phyloP scores from a whole-genome alignment of 495 filamentous ascomycete genomes.

The Xylaria acuta region DNA sequence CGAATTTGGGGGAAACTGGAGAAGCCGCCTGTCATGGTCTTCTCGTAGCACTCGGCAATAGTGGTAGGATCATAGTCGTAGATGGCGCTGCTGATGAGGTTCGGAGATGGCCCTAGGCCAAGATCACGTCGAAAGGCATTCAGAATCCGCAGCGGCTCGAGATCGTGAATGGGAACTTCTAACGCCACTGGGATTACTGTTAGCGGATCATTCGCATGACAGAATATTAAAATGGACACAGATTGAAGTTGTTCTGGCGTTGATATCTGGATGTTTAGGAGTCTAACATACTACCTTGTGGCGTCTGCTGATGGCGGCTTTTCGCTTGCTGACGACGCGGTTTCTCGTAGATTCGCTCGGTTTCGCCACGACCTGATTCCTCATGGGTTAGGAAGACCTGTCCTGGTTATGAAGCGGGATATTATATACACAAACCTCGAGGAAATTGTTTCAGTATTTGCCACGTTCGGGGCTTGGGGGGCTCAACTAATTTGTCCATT shows the following conservation, averaged over 20 bases:
- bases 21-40: not conserved
- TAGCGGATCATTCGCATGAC: not conserved
- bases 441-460: constrained; percentile 4
- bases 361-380: not conserved
- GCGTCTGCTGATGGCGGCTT: not conserved
- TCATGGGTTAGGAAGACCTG: not conserved
- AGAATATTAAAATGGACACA: not conserved
- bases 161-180: not conserved
- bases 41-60: not conserved
- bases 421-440: not conserved
- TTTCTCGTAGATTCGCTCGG: not conserved
- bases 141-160: not conserved
- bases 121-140: constrained; percentile 1
- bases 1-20: not conserved
- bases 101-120: constrained; percentile 4
- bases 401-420: not conserved
- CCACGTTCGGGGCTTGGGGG: not conserved
- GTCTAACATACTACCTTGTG: not conserved
- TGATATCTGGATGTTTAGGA: not conserved
- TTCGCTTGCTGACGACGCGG: not conserved
- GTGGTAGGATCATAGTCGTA: not conserved
- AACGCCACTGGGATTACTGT: not conserved
- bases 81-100: constrained; percentile 21
- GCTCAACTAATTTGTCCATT: not conserved
- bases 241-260: not conserved